Conservation (phyloP, 352 stramenopile species). For the Phytophthora pseudosyringae region DNA sequence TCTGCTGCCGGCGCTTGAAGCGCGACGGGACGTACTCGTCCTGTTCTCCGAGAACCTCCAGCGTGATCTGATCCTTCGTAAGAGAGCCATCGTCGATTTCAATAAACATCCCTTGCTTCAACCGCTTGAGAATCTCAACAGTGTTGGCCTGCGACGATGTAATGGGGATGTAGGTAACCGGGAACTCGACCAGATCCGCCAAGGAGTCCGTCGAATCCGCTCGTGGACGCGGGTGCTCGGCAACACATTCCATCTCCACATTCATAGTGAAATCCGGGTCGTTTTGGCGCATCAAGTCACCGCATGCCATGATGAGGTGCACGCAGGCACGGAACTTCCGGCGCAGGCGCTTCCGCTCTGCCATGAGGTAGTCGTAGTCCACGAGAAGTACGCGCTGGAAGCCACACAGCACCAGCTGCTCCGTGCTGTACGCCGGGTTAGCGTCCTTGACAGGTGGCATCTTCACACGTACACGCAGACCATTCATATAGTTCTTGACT, state of each 20-base stretch:
- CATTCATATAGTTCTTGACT: slow-evolving; percentile 61
- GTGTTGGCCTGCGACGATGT: slow-evolving; percentile 56
- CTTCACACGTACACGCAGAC: slow-evolving; percentile 63
- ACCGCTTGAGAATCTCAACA: slow-evolving; percentile 57
- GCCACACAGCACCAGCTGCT: slow-evolving; percentile 61
- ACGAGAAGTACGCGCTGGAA: slow-evolving; percentile 76
- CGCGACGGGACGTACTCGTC: slow-evolving; percentile 55
- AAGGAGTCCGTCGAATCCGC: slow-evolving; percentile 51
- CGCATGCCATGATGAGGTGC: slow-evolving; percentile 55
- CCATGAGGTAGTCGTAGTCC: slow-evolving; percentile 77
- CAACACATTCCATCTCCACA: slow-evolving; percentile 30
- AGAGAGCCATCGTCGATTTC: slow-evolving; percentile 82
- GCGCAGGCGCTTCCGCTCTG: slow-evolving; percentile 66
- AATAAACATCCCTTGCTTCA: slow-evolving; percentile 61
- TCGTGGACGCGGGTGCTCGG: slow-evolving; percentile 38
- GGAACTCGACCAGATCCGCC: slow-evolving; percentile 60
- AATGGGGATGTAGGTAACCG: slow-evolving; percentile 76
- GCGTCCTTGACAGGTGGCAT: slow-evolving; percentile 52
- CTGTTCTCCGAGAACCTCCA: slow-evolving; percentile 74
- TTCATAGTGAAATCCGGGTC: slow-evolving; percentile 60
- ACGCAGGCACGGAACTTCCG: slow-evolving; percentile 68
- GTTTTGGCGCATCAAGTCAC: slow-evolving; percentile 58
- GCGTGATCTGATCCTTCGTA: slow-evolving; percentile 80
- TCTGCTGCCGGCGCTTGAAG: slow-evolving; percentile 38
- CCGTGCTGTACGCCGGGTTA: slow-evolving; percentile 43